Conservation (phyloP, 148 eudicot genomes). For the Nyssa sinensis region DNA sequence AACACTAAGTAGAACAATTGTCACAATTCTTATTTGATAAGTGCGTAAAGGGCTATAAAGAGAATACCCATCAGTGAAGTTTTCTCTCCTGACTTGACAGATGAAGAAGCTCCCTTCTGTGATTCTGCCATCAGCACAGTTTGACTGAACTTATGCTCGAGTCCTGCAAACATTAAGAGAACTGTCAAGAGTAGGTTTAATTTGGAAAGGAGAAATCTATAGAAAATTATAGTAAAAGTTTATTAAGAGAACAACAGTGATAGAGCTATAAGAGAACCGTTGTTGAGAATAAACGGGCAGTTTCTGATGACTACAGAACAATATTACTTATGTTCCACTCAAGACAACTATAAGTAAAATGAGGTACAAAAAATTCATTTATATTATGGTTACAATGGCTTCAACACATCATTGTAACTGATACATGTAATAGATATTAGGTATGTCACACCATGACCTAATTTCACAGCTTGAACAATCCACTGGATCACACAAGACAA, state of each 20-base stretch:
- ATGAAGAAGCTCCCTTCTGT: slow-evolving; percentile 36
- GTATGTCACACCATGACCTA: neutral
- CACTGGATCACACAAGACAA: neutral
- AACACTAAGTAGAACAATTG: neutral
- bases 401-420: no score
- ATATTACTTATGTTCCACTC: no score
- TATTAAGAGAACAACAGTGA: neutral
- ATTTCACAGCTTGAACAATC: neutral
- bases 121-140: slow-evolving; percentile 46
- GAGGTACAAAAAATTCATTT: no score
- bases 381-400: no score
- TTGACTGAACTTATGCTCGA: neutral
- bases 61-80: slow-evolving; percentile 44
- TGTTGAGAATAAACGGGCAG: no score
- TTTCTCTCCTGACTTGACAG: slow-evolving; percentile 39
- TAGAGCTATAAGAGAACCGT: no score
- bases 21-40: neutral
- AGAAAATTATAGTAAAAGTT: no score
- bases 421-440: no score
- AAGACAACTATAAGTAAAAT: no score
- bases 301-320: no score
- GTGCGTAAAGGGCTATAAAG: neutral
- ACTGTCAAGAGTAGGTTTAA: neutral
- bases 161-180: neutral
- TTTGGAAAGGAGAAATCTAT: neutral